Evolutionary conservation across 1,284 basidiomycete genomes (phyloP).

Genomic region (Marasmius fiardii): DNA sequence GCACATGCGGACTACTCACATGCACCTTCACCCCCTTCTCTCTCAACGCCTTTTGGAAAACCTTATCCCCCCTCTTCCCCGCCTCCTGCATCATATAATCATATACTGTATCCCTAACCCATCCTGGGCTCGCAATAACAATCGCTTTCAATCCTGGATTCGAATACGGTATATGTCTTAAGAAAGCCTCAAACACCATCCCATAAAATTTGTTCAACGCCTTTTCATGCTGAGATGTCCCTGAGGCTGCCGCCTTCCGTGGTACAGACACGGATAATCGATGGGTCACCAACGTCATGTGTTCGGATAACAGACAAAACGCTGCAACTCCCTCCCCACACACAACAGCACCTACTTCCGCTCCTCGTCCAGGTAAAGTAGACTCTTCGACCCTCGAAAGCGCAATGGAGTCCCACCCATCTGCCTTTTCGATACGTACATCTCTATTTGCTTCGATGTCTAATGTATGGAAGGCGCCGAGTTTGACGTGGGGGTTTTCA

Average conservation of each 20-base stretch:
- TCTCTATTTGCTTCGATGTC: constrained; percentile 94
- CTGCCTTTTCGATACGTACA: constrained; percentile 85
- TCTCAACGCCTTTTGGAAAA: constrained; percentile 65
- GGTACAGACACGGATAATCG: constrained; percentile 90
- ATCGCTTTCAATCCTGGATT: constrained; percentile 78
- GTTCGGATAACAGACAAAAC: constrained; percentile 92
- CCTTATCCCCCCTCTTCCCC: constrained; percentile 79
- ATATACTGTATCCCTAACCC: constrained; percentile 88
- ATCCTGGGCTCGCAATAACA: constrained; percentile 95
- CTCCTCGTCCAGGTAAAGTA: constrained; percentile 88
- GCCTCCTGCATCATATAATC: constrained; percentile 87
- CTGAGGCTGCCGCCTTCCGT: constrained; percentile 82
- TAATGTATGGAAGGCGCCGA: constrained; percentile 95
- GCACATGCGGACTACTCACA: constrained; percentile 91
- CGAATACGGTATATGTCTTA: constrained; percentile 86
- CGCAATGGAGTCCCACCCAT: constrained; percentile 91
- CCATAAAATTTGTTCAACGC: constrained; percentile 80
- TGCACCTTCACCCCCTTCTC: constrained; percentile 92
- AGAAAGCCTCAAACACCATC: constrained; percentile 84
- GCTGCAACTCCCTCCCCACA: constrained; percentile 95
- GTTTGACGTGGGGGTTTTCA: constrained; percentile 90
- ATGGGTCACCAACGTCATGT: constrained; percentile 95
- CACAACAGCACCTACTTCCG: constrained; percentile 95
- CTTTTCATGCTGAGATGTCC: constrained; percentile 84
- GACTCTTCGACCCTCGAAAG: constrained; percentile 83